Evolutionary conservation across 2,329 filamentous ascomycete species (phyloP).

Genomic region (Bertia moriformis): DNA sequence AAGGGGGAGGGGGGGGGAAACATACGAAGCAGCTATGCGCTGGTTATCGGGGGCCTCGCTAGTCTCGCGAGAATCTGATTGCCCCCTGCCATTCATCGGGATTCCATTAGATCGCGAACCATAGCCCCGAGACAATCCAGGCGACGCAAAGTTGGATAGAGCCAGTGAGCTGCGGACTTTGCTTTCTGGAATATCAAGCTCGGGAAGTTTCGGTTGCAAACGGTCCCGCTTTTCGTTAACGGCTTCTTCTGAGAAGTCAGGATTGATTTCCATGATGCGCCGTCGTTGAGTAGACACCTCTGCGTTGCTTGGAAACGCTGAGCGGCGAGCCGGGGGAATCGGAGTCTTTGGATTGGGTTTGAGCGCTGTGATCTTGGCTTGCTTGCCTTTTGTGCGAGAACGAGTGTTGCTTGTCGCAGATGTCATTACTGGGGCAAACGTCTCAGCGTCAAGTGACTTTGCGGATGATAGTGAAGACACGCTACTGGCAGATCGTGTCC

Average conservation of each 20-base stretch:
- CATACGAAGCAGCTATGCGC: neutral
- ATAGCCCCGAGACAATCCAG: too few species aligned
- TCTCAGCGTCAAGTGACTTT: neutral
- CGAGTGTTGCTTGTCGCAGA: neutral
- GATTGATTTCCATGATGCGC: neutral
- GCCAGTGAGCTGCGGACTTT: neutral
- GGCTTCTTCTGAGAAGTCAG: neutral
- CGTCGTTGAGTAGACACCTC: neutral
- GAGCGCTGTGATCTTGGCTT: neutral
- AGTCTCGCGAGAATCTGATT: neutral
- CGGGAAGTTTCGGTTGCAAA: neutral
- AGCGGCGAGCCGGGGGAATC: neutral
- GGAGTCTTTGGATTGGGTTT: neutral
- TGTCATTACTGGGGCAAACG: neutral
- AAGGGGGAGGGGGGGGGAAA: neutral
- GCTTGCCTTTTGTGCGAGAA: neutral
- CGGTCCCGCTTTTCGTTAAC: neutral
- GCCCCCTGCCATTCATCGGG: neutral
- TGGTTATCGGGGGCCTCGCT: neutral
- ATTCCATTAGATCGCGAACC: too few species aligned
- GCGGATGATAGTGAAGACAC: neutral
- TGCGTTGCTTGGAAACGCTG: neutral
- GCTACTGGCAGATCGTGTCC: neutral
- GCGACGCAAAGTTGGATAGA: neutral
- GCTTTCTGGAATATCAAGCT: neutral